Evolutionary conservation across 768 basidiomycete genomes (phyloP).

Genomic region (Solioccasus polychromus): DNA sequence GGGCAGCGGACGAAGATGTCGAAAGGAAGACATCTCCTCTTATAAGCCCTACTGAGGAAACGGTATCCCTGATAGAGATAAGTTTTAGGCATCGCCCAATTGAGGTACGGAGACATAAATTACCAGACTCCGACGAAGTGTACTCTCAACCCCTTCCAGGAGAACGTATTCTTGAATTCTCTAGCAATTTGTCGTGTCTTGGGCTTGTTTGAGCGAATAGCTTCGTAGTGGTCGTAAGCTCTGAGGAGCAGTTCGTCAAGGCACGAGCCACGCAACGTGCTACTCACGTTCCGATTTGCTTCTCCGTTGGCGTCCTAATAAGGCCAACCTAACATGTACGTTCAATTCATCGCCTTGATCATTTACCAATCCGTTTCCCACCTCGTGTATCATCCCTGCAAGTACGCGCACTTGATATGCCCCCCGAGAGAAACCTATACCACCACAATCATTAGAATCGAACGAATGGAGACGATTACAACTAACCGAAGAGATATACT

Average conservation of each 20-base stretch:
- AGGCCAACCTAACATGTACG: conserved; percentile 30
- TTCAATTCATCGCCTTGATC: not conserved
- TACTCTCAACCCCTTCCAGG: conserved; percentile 38
- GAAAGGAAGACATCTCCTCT: conserved; percentile 47
- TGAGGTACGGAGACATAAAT: conserved; percentile 5
- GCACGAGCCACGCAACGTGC: not conserved
- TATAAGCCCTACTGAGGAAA: conserved; percentile 58
- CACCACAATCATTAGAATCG: not conserved
- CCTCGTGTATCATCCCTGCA: conserved; percentile 40
- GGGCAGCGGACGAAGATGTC: conserved; percentile 54
- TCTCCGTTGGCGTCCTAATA: conserved; percentile 28
- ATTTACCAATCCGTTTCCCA: not conserved
- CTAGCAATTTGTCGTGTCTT: conserved; percentile 17
- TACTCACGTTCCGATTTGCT: conserved; percentile 32
- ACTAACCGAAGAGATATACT: conserved; percentile 35
- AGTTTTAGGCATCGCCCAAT: not conserved
- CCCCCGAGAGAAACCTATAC: conserved; percentile 41
- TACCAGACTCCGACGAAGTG: conserved; percentile 56
- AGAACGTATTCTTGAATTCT: conserved; percentile 47
- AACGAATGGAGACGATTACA: not conserved
- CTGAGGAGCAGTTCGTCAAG: not conserved
- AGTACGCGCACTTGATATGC: conserved; percentile 40
- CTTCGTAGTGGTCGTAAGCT: conserved; percentile 20
- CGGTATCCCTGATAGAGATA: conserved; percentile 52
- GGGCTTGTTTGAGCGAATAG: conserved; percentile 15